These are phyloP conservation scores for Lactifluus pinguis DNA, from an alignment of 768 basidiomycete genomes.

Conservation along the genomic window DNA sequence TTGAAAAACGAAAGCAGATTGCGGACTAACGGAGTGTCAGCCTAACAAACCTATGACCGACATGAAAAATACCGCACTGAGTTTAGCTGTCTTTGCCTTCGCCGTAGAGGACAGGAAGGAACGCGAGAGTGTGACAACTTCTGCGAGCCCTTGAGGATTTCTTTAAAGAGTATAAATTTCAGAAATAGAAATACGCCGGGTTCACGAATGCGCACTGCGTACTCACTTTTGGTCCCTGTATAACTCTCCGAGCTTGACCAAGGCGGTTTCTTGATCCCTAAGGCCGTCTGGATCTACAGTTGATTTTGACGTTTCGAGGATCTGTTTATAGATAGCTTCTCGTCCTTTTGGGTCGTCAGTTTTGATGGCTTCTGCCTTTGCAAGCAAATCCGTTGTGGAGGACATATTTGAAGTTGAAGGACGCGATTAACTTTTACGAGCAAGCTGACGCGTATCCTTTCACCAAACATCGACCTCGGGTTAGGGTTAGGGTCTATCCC, in stretches of 20 bases:
- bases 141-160: conserved; percentile 76
- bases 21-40: conserved; percentile 50
- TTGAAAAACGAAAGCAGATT: conserved; percentile 89
- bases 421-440: not conserved
- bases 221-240: conserved; percentile 79
- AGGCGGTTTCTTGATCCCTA: conserved; percentile 74
- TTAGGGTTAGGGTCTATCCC: conserved; percentile 14
- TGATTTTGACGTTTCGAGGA: conserved; percentile 37
- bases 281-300: conserved; percentile 48
- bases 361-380: conserved; percentile 44
- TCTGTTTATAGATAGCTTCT: conserved; percentile 66
- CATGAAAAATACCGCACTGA: conserved; percentile 47
- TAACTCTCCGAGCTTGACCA: conserved; percentile 78
- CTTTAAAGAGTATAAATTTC: conserved; percentile 31
- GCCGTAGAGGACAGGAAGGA: conserved; percentile 87
- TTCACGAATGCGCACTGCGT: not conserved
- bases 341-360: conserved; percentile 48
- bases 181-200: not conserved
- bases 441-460: conserved; percentile 14
- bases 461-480: not conserved
- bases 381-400: conserved; percentile 38
- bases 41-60: not conserved
- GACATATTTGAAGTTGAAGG: conserved; percentile 11
- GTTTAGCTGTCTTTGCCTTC: conserved; percentile 94
- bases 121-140: conserved; percentile 76